Evolutionary conservation across 257 asterid species (phyloP), one percentile per base, ranked within the genome.

Genomic region (Knoxia roxburghii): DNA sequence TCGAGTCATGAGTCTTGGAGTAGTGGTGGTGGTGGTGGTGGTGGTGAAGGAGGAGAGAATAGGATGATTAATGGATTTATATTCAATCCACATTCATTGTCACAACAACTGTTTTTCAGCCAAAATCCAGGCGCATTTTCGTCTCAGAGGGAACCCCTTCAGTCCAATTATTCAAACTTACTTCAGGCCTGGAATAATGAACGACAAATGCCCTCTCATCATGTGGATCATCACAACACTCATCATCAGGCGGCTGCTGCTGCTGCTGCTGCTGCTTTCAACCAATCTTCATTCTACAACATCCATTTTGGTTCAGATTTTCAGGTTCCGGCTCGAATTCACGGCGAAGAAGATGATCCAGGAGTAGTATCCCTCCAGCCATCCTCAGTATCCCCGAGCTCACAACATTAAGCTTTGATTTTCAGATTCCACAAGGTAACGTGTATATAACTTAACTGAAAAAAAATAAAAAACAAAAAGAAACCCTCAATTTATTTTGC

Each of bases 241-340:
- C 72, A 13, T 4, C 18, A 65, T 52, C 61, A 54, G 21, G 35
- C 14, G 6, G 35, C 61, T 14, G 33, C 58, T 52, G 14, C 29
- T 23, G n/a, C 12, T n/a, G n/a, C n/a, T n/a, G n/a, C n/a, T n/a
- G n/a, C n/a, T n/a, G 57, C 75, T 20, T 35, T 33, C 53, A 13
- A 48, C 41, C 80, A 73, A 37, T 46, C 80, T 68, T 63, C 77
- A 21, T 73, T 77, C 18, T 77, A 73, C 14, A 65, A 61, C 9
- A 26, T 35, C 76, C 83, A 78, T 27, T 79, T 79, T 55, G 78
- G 73, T 61, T 46, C 82, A 40, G 81, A 80, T 61, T 82, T 80
- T 80, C 83, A 77, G 21, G 74, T 77, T 37, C 86, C 86, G 0
- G 74, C 86, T 32, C 69, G 80, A 68, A 75, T 75, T 68, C 82